These are phyloP conservation scores for Parachaetomium inaequale DNA, from an alignment of 495 filamentous ascomycete species.

Conservation along the genomic window DNA sequence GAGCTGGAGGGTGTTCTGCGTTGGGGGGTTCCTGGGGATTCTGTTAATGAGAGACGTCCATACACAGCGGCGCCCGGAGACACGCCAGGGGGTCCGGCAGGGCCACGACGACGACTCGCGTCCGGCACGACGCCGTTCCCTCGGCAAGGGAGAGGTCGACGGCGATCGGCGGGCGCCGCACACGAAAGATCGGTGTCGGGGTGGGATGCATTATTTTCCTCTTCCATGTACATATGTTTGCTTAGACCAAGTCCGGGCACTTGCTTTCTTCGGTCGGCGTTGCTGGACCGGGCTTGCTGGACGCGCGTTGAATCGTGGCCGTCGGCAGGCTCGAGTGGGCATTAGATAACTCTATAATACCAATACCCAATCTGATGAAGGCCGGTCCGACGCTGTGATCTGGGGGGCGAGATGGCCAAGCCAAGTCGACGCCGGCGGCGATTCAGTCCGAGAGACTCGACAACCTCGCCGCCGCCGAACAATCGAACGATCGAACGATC, in stretches of 20 bases:
- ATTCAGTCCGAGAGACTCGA: not conserved
- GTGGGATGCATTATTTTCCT: constrained; percentile 12
- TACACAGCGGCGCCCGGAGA: constrained; percentile 4
- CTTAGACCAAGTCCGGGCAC: constrained; percentile 19
- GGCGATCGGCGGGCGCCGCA: not conserved
- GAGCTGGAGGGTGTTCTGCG: constrained; percentile 11
- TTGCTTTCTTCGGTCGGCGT: constrained; percentile 17
- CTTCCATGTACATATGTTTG: constrained; percentile 19
- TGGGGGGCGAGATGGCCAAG: not conserved
- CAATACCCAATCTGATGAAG: constrained; percentile 13
- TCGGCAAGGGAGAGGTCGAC: not conserved
- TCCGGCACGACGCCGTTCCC: constrained; percentile 11
- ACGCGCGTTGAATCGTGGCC: constrained; percentile 18
- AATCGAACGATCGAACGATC: too few species aligned
- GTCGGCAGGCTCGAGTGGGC: not conserved
- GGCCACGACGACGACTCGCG: not conserved
- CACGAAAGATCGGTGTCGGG: not conserved
- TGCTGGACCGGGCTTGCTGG: constrained; percentile 8
- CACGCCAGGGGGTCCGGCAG: not conserved
- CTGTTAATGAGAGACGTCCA: constrained; percentile 23
- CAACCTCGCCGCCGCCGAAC: not conserved
- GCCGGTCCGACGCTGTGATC: not conserved
- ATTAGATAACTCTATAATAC: constrained; percentile 22
- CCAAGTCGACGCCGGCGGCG: not conserved
- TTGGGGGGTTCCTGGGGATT: constrained; percentile 11